phyloP scores from a whole-genome alignment of 805 yeast species.

The Kodamaea neixiangensis region DNA sequence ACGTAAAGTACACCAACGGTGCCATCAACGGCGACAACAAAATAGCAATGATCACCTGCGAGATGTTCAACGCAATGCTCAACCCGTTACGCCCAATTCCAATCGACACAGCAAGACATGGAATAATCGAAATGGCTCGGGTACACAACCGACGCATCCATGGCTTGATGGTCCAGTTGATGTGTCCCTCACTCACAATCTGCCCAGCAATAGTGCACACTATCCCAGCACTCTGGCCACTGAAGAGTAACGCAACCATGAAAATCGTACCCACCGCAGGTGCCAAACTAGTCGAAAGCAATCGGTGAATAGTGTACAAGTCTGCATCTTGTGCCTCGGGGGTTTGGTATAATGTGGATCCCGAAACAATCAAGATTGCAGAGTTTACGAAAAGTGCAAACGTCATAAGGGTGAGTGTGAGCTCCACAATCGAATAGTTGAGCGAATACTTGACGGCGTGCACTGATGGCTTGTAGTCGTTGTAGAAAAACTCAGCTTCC shows the following conservation, averaged over 20 bases:
- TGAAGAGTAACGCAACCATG: conserved; percentile 78
- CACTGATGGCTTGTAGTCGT: conserved; percentile 65
- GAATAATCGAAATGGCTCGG: conserved; percentile 74
- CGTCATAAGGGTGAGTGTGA: conserved; percentile 68
- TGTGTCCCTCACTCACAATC: conserved; percentile 87
- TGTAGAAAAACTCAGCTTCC: conserved; percentile 35
- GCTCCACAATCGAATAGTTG: conserved; percentile 71
- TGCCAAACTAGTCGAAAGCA: conserved; percentile 62
- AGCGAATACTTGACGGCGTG: conserved; percentile 73
- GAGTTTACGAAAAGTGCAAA: conserved; percentile 86
- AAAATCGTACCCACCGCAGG: conserved; percentile 81
- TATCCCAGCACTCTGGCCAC: conserved; percentile 90
- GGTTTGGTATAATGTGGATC: conserved; percentile 70
- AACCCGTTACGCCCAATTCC: conserved; percentile 75
- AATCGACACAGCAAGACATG: conserved; percentile 73
- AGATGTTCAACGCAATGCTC: conserved; percentile 71
- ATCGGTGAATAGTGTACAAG: conserved; percentile 69
- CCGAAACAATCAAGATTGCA: conserved; percentile 80
- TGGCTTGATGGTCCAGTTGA: conserved; percentile 78
- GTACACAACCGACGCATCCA: conserved; percentile 80
- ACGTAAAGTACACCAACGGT: conserved; percentile 82
- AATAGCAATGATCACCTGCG: conserved; percentile 82
- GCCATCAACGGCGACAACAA: conserved; percentile 83
- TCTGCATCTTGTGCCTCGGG: conserved; percentile 75
- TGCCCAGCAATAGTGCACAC: conserved; percentile 94